Conservation (phyloP, 768 basidiomycete genomes). For the Saitozyma podzolica region DNA sequence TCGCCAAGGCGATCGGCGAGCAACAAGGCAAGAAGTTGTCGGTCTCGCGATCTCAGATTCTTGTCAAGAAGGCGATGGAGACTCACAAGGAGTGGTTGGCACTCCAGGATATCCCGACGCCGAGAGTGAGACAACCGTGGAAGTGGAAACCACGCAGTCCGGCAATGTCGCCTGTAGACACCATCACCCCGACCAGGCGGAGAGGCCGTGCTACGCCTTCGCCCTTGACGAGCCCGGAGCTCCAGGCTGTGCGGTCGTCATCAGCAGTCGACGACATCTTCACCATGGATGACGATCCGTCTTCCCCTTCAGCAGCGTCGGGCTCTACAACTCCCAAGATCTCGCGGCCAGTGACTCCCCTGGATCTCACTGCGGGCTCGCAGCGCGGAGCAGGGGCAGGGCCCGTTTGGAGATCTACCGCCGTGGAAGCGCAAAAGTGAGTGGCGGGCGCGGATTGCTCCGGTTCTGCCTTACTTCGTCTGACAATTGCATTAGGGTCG, state of each 20-base stretch:
- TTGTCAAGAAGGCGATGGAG: slow-evolving; percentile 62
- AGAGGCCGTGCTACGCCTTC: slow-evolving; percentile 25
- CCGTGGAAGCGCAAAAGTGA: slow-evolving; percentile 46
- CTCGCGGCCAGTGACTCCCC: slow-evolving; percentile 35
- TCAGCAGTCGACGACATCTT: slow-evolving; percentile 69
- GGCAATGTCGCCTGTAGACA: slow-evolving; percentile 40
- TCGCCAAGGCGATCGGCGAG: slow-evolving; percentile 62
- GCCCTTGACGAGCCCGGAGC: slow-evolving; percentile 41
- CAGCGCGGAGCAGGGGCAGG: slow-evolving; percentile 22
- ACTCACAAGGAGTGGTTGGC: slow-evolving; percentile 71
- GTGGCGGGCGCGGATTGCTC: slow-evolving; percentile 14
- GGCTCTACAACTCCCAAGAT: slow-evolving; percentile 22
- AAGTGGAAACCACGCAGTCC: slow-evolving; percentile 45
- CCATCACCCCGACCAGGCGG: slow-evolving; percentile 14
- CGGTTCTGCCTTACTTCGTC: slow-evolving; percentile 16
- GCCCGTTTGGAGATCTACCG: slow-evolving; percentile 27
- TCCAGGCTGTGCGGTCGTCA: slow-evolving; percentile 42
- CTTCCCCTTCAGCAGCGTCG: slow-evolving; percentile 45
- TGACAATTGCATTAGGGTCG: slow-evolving; percentile 58
- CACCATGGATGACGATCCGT: slow-evolving; percentile 73
- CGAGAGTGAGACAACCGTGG: slow-evolving; percentile 41
- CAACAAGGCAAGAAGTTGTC: slow-evolving; percentile 70
- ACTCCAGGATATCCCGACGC: slow-evolving; percentile 53
- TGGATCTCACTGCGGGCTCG: slow-evolving; percentile 25
- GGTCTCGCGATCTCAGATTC: slow-evolving; percentile 61